Evolutionary conservation across 768 basidiomycete genomes (phyloP), one percentile per base, ranked within the genome.

Genomic region (Collybiopsis confluens): DNA sequence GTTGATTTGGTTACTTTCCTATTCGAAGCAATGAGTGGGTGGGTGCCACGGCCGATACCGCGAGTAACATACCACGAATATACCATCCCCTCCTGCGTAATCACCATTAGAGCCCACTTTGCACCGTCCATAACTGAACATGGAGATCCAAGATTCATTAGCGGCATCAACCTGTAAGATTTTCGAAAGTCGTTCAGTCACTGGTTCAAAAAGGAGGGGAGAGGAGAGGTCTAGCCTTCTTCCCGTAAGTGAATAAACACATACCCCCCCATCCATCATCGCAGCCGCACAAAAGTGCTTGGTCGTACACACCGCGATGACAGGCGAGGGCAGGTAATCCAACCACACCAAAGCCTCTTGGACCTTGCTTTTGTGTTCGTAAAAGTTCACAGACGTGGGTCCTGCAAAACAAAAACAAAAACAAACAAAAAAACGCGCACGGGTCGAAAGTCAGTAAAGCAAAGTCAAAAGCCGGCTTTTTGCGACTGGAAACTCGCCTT

Each of bases 311-410:
- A 90, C 62, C 1, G 76, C 72, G 15, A 95, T 65, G n/a, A 82
- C 83, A 23, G 88, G 85, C 2, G 80, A 81, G 1, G 89, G 83
- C 7, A 96, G 62, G 68, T 90, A 98, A 68, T 98, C 95, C 41
- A 95, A 68, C 93, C 95, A 98, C 51, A n/a, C n/a, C n/a, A 88
- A 83, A 10, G 83, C 87, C 55, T 86, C 80, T n/a, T n/a, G n/a
- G n/a, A n/a, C n/a, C n/a, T n/a, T n/a, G n/a, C n/a, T n/a, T 70
- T 83, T 85, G 30, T 79, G 77, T 61, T 73, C 79, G 51, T 80
- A 70, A 55, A 83, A 83, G 5, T 79, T 70, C 15, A 98, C 76
- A 61, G 93, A 92, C 16, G 80, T 78, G 3, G 77, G 74, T n/a
- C 78, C 87, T 85, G 27, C n/a, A n/a, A n/a, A n/a, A n/a, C n/a